phyloP scores from a whole-genome alignment of 495 filamentous ascomycete genomes.

The Neurospora sp. region DNA sequence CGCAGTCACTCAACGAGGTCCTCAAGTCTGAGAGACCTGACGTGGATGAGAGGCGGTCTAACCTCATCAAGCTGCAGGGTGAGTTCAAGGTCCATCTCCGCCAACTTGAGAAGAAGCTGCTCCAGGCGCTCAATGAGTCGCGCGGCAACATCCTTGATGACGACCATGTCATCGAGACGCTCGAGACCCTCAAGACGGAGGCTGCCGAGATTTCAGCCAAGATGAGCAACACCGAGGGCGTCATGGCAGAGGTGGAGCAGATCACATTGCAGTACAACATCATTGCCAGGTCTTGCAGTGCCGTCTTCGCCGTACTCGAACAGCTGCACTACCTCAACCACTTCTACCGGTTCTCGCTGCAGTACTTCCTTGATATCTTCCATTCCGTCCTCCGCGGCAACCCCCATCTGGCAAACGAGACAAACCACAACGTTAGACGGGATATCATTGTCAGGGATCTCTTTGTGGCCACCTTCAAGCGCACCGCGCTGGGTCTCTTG shows the following conservation, averaged over 20 bases:
- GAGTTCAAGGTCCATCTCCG: conserved; percentile 97
- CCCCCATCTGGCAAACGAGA: conserved; percentile 59
- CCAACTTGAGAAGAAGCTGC: conserved; percentile 86
- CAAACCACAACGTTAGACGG: conserved; percentile 63
- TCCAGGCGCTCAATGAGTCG: conserved; percentile 94
- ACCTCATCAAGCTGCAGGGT: conserved; percentile 95
- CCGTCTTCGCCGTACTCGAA: conserved; percentile 91
- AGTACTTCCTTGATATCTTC: conserved; percentile 98
- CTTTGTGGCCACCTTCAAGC: conserved; percentile 83
- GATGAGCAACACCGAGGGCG: conserved; percentile 91
- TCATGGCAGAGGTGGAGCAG: conserved; percentile 94
- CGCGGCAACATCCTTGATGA: conserved; percentile 97
- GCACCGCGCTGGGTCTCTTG: conserved; percentile 82
- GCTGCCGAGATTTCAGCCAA: conserved; percentile 91
- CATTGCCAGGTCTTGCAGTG: conserved; percentile 88
- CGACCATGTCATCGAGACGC: conserved; percentile 93
- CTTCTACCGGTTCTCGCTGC: conserved; percentile 98
- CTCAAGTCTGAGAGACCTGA: conserved; percentile 95
- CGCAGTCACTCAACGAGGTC: conserved; percentile 92
- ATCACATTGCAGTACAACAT: conserved; percentile 89
- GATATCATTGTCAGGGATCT: conserved; percentile 82
- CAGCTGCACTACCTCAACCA: conserved; percentile 97
- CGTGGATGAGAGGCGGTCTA: conserved; percentile 92
- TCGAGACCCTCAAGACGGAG: conserved; percentile 96
- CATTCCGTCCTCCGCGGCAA: conserved; percentile 80